Evolutionary conservation across 805 yeast genomes (phyloP).

Genomic region (Lipomyces kockii): DNA sequence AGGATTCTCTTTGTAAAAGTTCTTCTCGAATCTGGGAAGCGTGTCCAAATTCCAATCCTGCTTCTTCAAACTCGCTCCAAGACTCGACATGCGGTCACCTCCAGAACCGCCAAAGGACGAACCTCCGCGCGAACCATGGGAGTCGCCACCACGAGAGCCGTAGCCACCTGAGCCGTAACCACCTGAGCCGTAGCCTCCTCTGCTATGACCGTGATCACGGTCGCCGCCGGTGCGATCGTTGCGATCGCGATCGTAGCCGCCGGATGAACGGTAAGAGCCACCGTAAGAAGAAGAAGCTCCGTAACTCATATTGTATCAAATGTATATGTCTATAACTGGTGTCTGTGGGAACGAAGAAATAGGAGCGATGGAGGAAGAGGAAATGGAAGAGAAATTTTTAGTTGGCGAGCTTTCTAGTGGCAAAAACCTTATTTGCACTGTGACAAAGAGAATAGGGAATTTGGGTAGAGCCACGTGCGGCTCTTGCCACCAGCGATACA

Average conservation of each 20-base stretch:
- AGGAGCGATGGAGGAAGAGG: neutral
- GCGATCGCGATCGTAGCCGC: slow-evolving; percentile 19
- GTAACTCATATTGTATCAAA: slow-evolving; percentile 31
- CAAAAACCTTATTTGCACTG: neutral
- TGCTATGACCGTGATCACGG: neutral
- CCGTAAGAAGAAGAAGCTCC: slow-evolving; percentile 26
- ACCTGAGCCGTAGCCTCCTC: neutral
- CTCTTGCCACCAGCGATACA: neutral
- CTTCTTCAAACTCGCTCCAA: slow-evolving; percentile 62
- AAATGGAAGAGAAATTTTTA: neutral
- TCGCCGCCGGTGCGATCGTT: slow-evolving; percentile 7
- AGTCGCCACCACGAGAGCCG: slow-evolving; percentile 31
- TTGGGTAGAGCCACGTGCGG: neutral
- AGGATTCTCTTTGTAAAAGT: slow-evolving; percentile 88
- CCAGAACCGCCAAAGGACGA: slow-evolving; percentile 49
- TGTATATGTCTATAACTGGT: slow-evolving; percentile 3
- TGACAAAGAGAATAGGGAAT: neutral
- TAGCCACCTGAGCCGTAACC: neutral
- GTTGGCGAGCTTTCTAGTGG: neutral
- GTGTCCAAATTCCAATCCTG: slow-evolving; percentile 82
- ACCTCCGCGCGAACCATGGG: slow-evolving; percentile 44
- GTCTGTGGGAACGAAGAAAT: neutral
- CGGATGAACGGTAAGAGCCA: slow-evolving; percentile 14
- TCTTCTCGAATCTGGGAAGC: slow-evolving; percentile 90
- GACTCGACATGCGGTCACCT: slow-evolving; percentile 51